Evolutionary conservation across 176 grass and related monocot species (phyloP).

Genomic region (Oryza glaberrima): DNA sequence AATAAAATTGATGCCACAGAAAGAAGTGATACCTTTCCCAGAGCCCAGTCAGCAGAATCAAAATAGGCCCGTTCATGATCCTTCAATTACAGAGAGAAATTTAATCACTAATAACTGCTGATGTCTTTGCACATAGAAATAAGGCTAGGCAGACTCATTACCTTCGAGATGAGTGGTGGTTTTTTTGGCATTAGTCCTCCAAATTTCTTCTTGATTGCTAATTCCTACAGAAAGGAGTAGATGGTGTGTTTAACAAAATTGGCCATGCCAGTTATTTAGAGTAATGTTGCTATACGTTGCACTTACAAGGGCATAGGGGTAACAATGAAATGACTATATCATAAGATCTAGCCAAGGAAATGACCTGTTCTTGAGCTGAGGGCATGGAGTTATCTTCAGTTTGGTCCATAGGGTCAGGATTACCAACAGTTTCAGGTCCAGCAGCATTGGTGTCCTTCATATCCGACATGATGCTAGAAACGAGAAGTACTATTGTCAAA

Average conservation of each 20-base stretch:
- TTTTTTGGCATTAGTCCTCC: conserved; percentile 88
- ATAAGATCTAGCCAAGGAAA: conserved; percentile 26
- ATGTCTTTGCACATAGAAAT: conserved; percentile 30
- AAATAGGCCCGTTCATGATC: conserved; percentile 93
- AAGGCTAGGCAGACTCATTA: conserved; percentile 19
- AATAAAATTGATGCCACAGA: not conserved
- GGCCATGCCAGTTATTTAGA: conserved; percentile 13
- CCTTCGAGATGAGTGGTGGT: conserved; percentile 93
- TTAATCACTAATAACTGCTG: conserved; percentile 2
- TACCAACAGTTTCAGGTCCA: conserved; percentile 27
- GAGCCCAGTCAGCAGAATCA: conserved; percentile 94
- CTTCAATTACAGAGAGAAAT: conserved; percentile 47
- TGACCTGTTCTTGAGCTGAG: conserved; percentile 78
- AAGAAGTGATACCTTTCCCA: conserved; percentile 72
- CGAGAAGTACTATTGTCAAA: not conserved
- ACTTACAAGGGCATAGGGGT: not conserved
- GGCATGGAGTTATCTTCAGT: conserved; percentile 64
- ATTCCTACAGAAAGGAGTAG: conserved; percentile 57
- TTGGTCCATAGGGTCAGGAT: conserved; percentile 65
- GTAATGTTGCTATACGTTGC: not conserved
- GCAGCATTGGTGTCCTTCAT: conserved; percentile 41
- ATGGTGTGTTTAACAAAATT: conserved; percentile 15
- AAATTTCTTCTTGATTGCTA: conserved; percentile 84
- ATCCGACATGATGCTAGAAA: conserved; percentile 49
- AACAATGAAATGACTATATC: not conserved